These are phyloP conservation scores for Phytophthora pinifolia DNA, from an alignment of 352 stramenopile species.

Conservation along the genomic window DNA sequence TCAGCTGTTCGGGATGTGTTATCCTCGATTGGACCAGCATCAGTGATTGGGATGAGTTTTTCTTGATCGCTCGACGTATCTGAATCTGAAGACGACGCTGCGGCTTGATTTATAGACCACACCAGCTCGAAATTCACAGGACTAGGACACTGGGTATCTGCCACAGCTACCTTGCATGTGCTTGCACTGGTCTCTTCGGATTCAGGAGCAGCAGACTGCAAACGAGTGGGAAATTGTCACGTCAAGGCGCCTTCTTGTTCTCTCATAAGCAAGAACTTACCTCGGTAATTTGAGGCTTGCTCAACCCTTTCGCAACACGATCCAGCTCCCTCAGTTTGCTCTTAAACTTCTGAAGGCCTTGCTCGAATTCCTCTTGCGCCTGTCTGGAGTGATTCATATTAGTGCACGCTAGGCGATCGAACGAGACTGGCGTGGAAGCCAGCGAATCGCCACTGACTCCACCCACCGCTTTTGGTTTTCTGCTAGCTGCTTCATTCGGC, in stretches of 20 bases:
- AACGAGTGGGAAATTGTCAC: background rate
- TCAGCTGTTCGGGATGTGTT: background rate
- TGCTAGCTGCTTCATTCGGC: slow-evolving; percentile 37
- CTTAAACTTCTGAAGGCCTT: slow-evolving; percentile 54
- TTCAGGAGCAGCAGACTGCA: slow-evolving; percentile 4
- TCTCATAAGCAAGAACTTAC: slow-evolving; percentile 6
- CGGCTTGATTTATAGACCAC: slow-evolving; percentile 9
- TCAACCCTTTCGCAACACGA: slow-evolving; percentile 54
- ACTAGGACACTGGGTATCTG: slow-evolving; percentile 3
- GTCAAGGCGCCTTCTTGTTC: background rate
- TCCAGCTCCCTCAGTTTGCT: slow-evolving; percentile 63
- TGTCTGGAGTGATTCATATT: slow-evolving; percentile 28
- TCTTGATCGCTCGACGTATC: slow-evolving; percentile 3
- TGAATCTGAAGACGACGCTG: slow-evolving; percentile 11
- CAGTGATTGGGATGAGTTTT: background rate
- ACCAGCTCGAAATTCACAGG: slow-evolving; percentile 3
- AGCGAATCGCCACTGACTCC: background rate
- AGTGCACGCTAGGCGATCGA: background rate
- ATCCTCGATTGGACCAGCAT: background rate
- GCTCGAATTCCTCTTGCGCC: slow-evolving; percentile 50
- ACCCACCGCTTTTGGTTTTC: slow-evolving; percentile 50
- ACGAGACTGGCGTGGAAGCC: background rate
- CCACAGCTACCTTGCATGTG: background rate
- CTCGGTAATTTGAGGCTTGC: slow-evolving; percentile 7
- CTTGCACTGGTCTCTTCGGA: slow-evolving; percentile 1